Percentiles rank a stretch among this genome's conserved stretches.
Evolutionary conservation across 352 stramenopile genomes (phyloP).

Genomic region (Globisporangium echinulatum): DNA sequence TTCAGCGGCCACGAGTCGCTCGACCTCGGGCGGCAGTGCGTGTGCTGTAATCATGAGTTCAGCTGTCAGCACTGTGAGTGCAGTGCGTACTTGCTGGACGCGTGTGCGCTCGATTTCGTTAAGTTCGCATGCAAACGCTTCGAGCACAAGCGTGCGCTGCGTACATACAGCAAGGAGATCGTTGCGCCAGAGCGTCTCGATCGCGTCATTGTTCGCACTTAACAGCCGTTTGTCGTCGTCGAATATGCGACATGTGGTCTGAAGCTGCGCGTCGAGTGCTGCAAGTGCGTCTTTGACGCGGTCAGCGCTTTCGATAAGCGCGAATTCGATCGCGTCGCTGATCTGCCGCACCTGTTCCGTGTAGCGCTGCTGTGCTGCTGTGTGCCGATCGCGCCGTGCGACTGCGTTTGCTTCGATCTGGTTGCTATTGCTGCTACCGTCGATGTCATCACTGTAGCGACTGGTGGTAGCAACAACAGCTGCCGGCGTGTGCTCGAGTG

Average conservation of each 20-base stretch:
- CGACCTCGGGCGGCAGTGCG: constrained; percentile 53
- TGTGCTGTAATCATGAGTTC: constrained; percentile 62
- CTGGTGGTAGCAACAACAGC: neutral
- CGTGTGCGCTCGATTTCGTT: constrained; percentile 50
- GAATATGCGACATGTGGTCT: constrained; percentile 15
- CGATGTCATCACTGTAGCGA: constrained; percentile 20
- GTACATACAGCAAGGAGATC: constrained; percentile 35
- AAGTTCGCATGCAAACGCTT: constrained; percentile 33
- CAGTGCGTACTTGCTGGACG: constrained; percentile 28
- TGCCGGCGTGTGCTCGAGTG: constrained; percentile 27
- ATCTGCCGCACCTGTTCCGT: constrained; percentile 43
- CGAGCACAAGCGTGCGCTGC: constrained; percentile 33
- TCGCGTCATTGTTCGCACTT: constrained; percentile 20
- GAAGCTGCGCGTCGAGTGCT: constrained; percentile 26
- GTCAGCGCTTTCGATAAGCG: constrained; percentile 48
- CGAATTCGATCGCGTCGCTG: constrained; percentile 52
- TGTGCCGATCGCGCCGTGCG: constrained; percentile 49
- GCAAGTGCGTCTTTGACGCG: constrained; percentile 50
- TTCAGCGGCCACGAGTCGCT: constrained; percentile 69
- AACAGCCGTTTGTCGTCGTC: constrained; percentile 32
- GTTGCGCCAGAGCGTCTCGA: constrained; percentile 32
- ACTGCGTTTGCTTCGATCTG: constrained; percentile 59
- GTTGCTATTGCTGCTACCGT: constrained; percentile 6
- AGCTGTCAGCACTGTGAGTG: constrained; percentile 38
- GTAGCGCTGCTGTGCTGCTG: constrained; percentile 41